A percentile compares a stretch with the other conserved stretches of the same genome.
Evolutionary conservation across 2,329 filamentous ascomycete genomes (phyloP).

Genomic region (Colletotrichum horii): DNA sequence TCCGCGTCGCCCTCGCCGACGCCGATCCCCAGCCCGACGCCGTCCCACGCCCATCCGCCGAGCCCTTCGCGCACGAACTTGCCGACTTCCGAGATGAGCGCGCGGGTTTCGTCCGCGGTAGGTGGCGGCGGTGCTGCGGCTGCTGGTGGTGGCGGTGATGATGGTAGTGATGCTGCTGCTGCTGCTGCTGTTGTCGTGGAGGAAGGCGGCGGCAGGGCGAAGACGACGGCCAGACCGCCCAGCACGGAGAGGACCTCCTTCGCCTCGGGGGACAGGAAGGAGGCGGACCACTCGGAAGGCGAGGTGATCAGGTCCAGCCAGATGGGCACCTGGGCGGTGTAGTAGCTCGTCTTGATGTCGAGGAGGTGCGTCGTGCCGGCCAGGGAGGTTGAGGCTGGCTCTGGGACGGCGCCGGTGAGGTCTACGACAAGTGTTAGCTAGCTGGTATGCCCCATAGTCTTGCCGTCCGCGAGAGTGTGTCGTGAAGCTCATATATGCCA

Average conservation of each 20-base stretch:
- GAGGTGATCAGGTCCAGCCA: constrained; percentile 69
- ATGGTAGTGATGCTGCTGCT: neutral
- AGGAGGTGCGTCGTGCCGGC: constrained; percentile 66
- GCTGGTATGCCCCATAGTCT: neutral
- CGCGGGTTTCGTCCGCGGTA: constrained; percentile 30
- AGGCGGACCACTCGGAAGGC: constrained; percentile 58
- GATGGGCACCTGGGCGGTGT: constrained; percentile 63
- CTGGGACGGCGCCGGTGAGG: constrained; percentile 54
- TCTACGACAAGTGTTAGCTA: constrained; percentile 40
- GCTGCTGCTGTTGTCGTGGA: neutral
- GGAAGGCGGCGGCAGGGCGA: constrained; percentile 40
- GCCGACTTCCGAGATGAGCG: constrained; percentile 57
- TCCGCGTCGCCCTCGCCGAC: constrained; percentile 53
- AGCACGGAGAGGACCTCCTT: constrained; percentile 66
- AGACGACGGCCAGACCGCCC: constrained; percentile 63
- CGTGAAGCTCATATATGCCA: neutral
- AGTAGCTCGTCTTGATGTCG: constrained; percentile 63
- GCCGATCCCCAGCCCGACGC: constrained; percentile 64
- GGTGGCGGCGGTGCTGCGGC: neutral
- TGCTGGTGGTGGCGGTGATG: neutral
- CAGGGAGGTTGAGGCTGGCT: constrained; percentile 44
- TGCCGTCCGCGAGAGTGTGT: neutral
- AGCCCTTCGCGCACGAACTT: constrained; percentile 61
- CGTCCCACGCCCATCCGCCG: constrained; percentile 69
- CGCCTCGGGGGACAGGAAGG: constrained; percentile 66